These are phyloP conservation scores for Pseudocercospora eumusae DNA, from an alignment of 2,329 filamentous ascomycete genomes.

Conservation along the genomic window DNA sequence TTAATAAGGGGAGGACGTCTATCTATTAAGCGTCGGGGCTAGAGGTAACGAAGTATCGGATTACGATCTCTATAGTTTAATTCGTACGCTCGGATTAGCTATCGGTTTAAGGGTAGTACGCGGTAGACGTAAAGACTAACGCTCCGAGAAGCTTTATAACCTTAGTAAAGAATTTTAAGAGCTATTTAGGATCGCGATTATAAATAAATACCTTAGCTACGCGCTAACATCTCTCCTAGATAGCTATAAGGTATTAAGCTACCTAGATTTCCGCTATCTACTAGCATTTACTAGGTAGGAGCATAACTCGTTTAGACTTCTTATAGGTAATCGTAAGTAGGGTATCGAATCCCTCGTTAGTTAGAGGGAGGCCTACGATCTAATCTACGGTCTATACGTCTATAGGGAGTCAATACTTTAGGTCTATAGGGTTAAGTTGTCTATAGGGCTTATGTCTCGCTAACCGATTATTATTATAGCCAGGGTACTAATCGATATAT, in stretches of 20 bases:
- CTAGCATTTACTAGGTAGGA: background rate
- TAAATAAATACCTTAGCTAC: constrained; percentile 2
- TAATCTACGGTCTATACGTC: background rate
- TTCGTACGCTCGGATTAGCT: background rate
- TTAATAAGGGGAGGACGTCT: background rate
- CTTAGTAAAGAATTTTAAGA: too few species aligned
- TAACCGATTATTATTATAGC: background rate
- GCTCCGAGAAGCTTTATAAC: too few species aligned
- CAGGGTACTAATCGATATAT: background rate
- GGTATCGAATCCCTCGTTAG: too few species aligned
- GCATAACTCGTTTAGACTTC: background rate
- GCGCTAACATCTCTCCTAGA: background rate
- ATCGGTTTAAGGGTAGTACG: background rate
- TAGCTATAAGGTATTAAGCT: background rate
- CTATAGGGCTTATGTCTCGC: background rate
- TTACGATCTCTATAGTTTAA: background rate
- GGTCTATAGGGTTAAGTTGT: background rate
- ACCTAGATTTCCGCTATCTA: background rate
- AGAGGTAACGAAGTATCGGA: background rate
- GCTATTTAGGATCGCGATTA: background rate
- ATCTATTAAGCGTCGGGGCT: background rate
- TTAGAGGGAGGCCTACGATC: too few species aligned
- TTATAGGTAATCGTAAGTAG: background rate
- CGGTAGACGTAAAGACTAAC: background rate
- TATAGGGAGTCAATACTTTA: background rate